A percentile compares a stretch with the other conserved stretches of the same genome.
Conservation (phyloP, 768 basidiomycete species). For the Gelatoporia subvermispora region DNA sequence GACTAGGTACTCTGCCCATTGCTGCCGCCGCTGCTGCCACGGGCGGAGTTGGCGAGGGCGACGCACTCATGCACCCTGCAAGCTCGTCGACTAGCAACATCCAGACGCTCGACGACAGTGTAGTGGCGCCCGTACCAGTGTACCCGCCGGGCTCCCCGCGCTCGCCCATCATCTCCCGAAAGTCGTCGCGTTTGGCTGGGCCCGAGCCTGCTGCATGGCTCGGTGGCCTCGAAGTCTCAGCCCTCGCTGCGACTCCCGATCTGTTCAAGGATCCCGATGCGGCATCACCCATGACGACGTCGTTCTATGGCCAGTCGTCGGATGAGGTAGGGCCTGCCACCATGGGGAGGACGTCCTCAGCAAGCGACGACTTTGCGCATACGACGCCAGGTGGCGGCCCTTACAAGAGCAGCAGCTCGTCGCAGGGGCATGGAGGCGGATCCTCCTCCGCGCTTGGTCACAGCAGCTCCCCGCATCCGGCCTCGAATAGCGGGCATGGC, state of each 20-base stretch:
- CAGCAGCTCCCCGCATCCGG: conserved; percentile 2
- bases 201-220: conserved; percentile 15
- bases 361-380: neutral
- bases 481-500: neutral
- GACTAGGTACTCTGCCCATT: neutral
- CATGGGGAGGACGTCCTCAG: neutral
- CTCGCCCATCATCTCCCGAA: conserved; percentile 7
- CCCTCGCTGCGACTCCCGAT: conserved; percentile 4
- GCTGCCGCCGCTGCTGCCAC: neutral
- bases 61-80: conserved; percentile 11
- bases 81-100: conserved; percentile 7
- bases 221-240: conserved; percentile 10
- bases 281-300: neutral
- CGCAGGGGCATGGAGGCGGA: conserved; percentile 4
- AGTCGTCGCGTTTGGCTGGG: conserved; percentile 1
- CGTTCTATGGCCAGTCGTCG: too few species aligned
- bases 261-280: conserved; percentile 3
- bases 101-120: neutral
- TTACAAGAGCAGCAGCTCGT: conserved; percentile 6
- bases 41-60: conserved; percentile 3
- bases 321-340: conserved; percentile 2
- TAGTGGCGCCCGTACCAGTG: neutral
- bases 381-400: neutral
- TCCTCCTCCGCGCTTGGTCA: conserved; percentile 4
- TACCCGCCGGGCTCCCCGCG: conserved; percentile 4